phyloP scores from a whole-genome alignment of 2,329 filamentous ascomycete genomes.

The Fusarium nygamai region DNA sequence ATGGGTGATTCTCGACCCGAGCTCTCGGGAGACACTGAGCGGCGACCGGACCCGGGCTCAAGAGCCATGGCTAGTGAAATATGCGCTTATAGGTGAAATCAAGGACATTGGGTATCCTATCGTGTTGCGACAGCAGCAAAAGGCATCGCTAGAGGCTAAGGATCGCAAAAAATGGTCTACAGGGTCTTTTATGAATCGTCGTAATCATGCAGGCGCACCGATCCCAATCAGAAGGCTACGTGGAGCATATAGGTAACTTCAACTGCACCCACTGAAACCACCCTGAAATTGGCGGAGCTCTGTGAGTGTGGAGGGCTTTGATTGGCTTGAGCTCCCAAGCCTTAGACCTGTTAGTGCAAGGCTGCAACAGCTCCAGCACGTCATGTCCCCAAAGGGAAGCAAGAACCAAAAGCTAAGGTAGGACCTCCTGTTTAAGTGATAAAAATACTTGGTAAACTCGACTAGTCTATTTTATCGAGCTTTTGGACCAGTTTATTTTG shows the following conservation, averaged over 20 bases:
- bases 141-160: conserved; percentile 26
- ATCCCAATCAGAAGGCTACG: conserved; percentile 44
- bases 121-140: conserved; percentile 16
- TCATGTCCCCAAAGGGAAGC: conserved; percentile 13
- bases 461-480: background rate
- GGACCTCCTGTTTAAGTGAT: background rate
- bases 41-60: conserved; percentile 66
- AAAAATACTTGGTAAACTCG: background rate
- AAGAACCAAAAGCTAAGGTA: background rate
- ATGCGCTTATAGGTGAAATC: conserved; percentile 20
- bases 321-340: conserved; percentile 36
- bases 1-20: conserved; percentile 83
- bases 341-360: conserved; percentile 38
- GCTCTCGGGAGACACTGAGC: conserved; percentile 79
- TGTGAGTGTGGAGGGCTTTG: background rate
- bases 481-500: background rate
- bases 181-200: conserved; percentile 16
- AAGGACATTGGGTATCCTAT: conserved; percentile 38
- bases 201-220: conserved; percentile 33
- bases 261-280: conserved; percentile 24
- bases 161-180: conserved; percentile 2
- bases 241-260: conserved; percentile 32
- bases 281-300: conserved; percentile 20
- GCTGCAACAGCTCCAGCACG: conserved; percentile 40
- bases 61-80: conserved; percentile 65